Evolutionary conservation across 2,329 filamentous ascomycete species (phyloP), one percentile per base, ranked within the genome.

Genomic region (Trichoderma polysporum): DNA sequence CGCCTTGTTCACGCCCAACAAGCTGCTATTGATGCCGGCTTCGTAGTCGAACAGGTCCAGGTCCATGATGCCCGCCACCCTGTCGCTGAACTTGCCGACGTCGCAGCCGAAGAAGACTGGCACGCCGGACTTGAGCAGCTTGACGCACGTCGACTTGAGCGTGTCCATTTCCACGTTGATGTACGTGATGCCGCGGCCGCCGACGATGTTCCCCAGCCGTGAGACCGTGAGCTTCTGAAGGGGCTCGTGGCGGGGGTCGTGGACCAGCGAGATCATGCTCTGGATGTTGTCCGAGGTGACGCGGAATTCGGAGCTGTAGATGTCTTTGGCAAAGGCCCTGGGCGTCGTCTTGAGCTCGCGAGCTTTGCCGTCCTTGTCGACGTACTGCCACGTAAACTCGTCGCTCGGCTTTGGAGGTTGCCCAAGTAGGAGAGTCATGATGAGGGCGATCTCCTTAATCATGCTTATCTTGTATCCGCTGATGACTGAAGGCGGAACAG

Each of bases 21-120:
- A 82, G 65, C 83, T 84, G 68, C 93, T 84, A 73, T 93, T 92
- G 79, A 97, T 93, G n/a, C 91, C 93, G 1, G 96, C 85, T 72
- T 91, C 86, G 77, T 94, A 95, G 77, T 95, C 90, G 73, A 90
- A 87, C 4, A 97, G 81, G 1, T 85, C 84, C 0, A 90, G 84
- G 76, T 97, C 93, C 91, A 97, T 93, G 75, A 97, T 88, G 17
- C 93, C 93, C 2, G 84, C 83, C 1, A 72, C 73, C 0, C 80
- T 81, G 75, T 94, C 89, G 66, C 87, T 91, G 78, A 90, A 94
- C 77, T 97, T 91, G 69, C 92, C 93, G 0, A 97, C 93, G 73
- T 97, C 93, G 59, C 87, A 91, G 66, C 93, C 93, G 76, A 97
- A 97, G 84, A 97, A 97, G 59, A 97, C 86, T 10, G 93, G 93